phyloP scores from a whole-genome alignment of 176 grass and related monocot genomes.

The Rhipidocladum racemiflorum region DNA sequence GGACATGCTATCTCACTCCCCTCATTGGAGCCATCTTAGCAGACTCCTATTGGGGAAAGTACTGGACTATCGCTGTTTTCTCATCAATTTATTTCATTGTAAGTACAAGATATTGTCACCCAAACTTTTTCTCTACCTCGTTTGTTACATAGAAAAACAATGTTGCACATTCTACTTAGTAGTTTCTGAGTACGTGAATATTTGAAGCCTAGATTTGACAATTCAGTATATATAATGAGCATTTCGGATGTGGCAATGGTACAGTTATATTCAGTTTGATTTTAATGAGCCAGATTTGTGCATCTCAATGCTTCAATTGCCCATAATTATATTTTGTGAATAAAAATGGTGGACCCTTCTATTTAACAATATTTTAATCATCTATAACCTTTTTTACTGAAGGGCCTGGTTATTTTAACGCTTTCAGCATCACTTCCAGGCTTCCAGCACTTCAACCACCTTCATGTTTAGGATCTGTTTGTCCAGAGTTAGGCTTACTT shows the following conservation, averaged over 20 bases:
- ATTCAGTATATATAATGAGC: not conserved
- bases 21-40: slow-evolving; percentile 83
- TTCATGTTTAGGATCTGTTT: slow-evolving; percentile 40
- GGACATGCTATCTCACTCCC: slow-evolving; percentile 90
- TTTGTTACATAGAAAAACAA: slow-evolving; percentile 12
- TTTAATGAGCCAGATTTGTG: not conserved
- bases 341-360: not conserved
- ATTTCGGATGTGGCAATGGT: not conserved
- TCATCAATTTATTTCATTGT: slow-evolving; percentile 79
- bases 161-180: not conserved
- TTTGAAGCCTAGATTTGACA: slow-evolving; percentile 6
- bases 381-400: slow-evolving; percentile 15
- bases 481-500: slow-evolving; percentile 51
- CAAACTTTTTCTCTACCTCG: not conserved
- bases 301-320: not conserved
- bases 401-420: slow-evolving; percentile 76
- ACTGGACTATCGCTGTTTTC: slow-evolving; percentile 75
- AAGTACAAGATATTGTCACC: slow-evolving; percentile 35
- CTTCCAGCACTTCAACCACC: slow-evolving; percentile 56
- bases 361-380: not conserved
- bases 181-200: not conserved
- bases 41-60: slow-evolving; percentile 82
- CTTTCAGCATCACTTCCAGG: slow-evolving; percentile 70
- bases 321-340: not conserved
- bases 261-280: not conserved